phyloP scores from a whole-genome alignment of 192 early-diverging fungal species.

The Umbelopsis sp. region DNA sequence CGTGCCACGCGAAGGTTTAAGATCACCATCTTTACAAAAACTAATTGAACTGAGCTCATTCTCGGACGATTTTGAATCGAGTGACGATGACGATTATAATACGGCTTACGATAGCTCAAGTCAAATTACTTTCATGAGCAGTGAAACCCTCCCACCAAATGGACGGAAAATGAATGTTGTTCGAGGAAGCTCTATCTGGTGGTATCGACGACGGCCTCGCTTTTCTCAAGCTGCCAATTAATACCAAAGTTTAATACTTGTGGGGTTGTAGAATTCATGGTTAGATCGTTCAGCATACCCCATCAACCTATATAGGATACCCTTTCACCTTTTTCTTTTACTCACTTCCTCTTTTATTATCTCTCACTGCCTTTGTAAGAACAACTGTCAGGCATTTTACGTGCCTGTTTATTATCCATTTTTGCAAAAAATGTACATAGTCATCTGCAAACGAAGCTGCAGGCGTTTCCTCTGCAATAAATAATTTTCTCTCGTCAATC shows the following conservation, averaged over 20 bases:
- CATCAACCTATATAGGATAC: neutral
- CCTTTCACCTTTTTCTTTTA: neutral
- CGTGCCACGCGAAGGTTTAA: conserved; percentile 18
- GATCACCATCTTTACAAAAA: conserved; percentile 10
- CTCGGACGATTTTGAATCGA: neutral
- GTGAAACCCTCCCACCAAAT: conserved; percentile 17
- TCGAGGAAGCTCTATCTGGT: conserved; percentile 36
- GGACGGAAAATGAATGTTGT: conserved; percentile 30
- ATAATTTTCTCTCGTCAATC: neutral
- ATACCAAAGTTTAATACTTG: neutral
- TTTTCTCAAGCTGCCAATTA: neutral
- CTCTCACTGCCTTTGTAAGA: neutral
- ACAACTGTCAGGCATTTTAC: neutral
- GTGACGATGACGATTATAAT: conserved; percentile 21
- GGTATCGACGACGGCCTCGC: conserved; percentile 26
- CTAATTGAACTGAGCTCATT: conserved; percentile 30
- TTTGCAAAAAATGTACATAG: conserved; percentile 8
- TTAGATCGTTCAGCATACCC: neutral
- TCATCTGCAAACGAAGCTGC: conserved; percentile 4
- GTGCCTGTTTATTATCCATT: neutral
- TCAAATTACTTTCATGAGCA: conserved; percentile 2
- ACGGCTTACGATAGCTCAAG: neutral
- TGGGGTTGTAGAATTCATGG: neutral
- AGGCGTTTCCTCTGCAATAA: neutral
- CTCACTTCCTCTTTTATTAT: neutral